A percentile compares a stretch with the other conserved stretches of the same genome.
Conservation (phyloP, 2,329 filamentous ascomycete species). For the Malbranchea zuffiana region DNA sequence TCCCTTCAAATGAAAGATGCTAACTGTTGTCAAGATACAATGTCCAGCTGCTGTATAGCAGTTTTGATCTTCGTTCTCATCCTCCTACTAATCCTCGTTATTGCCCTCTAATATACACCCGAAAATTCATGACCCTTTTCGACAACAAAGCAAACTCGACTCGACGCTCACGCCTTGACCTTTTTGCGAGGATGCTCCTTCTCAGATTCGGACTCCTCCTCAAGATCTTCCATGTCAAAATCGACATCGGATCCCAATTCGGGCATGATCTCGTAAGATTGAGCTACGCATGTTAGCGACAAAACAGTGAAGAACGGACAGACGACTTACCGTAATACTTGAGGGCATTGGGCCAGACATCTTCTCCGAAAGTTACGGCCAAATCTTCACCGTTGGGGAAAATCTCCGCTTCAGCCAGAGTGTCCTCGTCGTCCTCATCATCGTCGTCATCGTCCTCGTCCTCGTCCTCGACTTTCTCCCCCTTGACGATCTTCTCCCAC, state of each 20-base stretch:
- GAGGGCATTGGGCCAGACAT: slow-evolving; percentile 78
- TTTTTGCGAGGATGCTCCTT: slow-evolving; percentile 22
- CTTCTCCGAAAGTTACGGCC: slow-evolving; percentile 69
- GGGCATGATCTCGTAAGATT: slow-evolving; percentile 60
- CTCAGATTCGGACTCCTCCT: slow-evolving; percentile 44
- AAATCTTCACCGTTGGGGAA: slow-evolving; percentile 81
- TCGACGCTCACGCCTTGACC: slow-evolving; percentile 15
- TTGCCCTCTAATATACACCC: slow-evolving; percentile 44
- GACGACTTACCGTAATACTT: slow-evolving; percentile 73
- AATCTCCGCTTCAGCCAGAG: slow-evolving; percentile 64
- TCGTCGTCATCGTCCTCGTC: slow-evolving; percentile 44
- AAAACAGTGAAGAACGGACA: not conserved
- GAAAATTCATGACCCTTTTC: slow-evolving; percentile 4
- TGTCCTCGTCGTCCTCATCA: slow-evolving; percentile 50
- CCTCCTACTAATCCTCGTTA: slow-evolving; percentile 68
- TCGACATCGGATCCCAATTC: slow-evolving; percentile 51
- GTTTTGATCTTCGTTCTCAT: slow-evolving; percentile 82
- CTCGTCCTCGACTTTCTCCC: slow-evolving; percentile 42
- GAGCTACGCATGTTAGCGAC: slow-evolving; percentile 35
- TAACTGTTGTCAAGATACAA: slow-evolving; percentile 41
- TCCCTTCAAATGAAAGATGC: slow-evolving; percentile 15
- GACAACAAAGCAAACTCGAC: slow-evolving; percentile 4
- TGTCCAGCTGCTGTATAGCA: slow-evolving; percentile 83
- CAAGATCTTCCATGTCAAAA: slow-evolving; percentile 42
- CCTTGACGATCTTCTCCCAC: slow-evolving; percentile 39